Base-by-base conservation (phyloP, 345 rosid genomes). In the Linum lewisii region DNA sequence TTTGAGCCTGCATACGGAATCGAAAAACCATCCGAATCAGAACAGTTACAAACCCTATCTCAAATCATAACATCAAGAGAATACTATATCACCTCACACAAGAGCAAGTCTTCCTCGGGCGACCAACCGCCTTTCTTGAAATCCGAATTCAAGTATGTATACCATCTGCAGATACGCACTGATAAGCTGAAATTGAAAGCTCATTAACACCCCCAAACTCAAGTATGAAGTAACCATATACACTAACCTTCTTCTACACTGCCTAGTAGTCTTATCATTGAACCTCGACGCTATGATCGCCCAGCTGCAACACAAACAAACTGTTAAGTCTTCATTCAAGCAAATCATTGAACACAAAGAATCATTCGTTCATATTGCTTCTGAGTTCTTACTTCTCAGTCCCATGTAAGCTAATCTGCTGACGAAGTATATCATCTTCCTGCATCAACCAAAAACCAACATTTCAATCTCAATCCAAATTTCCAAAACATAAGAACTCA, bases 121-220 rank as follows among this genome's bases (percentile, higher is more conserved):
- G 97, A 83, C 99, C 99, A 93, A 52, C 97, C 99, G 10, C 99
- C 99, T 72, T 85, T 93, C 81, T 89, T 89, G 81, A 93, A 93
- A 74, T 93, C 99, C 47, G 99, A 84, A 73, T 85, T 93, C 63
- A 93, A 70, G 58, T 93, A 93, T 47, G 99, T 93, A 67, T 82
- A 89, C 99, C 99, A 93, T 85, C 99, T 93, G 76, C 66, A 58
- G 38, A 22, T 44, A 52, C 47, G 66, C 20, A 21, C 20, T 29
- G 66, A 24, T 20, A 7, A 75, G 47, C 2, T 0, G 57, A 63
- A 3, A 63, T 18, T 56, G 36, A 44, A 26, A 42, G 47, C 19
- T 44, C 34, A 26, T 9, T 42, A 36, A 11, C 58, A n/a, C n/a
- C n/a, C 51, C 29, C 21, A 58, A 20, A 23, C 63, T 42, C 25